These are phyloP conservation scores for Populus trichocarpa DNA, from an alignment of 441 rosid genomes.

Conservation along the genomic window DNA sequence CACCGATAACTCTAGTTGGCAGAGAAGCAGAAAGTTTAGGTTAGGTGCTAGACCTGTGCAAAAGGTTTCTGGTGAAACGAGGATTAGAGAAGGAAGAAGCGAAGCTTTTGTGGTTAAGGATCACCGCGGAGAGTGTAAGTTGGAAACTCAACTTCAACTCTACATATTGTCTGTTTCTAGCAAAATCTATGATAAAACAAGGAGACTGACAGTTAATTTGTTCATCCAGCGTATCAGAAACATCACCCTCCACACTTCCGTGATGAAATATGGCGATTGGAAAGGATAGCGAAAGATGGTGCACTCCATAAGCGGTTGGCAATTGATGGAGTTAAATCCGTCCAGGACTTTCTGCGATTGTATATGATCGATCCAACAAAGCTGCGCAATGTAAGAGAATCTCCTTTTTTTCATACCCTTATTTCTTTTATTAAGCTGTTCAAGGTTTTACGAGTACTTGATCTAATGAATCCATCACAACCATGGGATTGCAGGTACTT, in stretches of 20 bases:
- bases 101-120: slow-evolving; percentile 70
- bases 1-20: slow-evolving; percentile 90
- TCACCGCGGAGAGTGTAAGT: slow-evolving; percentile 80
- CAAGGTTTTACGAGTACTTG: neutral
- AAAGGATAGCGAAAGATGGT: slow-evolving; percentile 69
- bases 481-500: slow-evolving; percentile 37
- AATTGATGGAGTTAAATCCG: slow-evolving; percentile 22
- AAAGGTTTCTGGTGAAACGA: slow-evolving; percentile 27
- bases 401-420: neutral
- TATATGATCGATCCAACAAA: slow-evolving; percentile 25
- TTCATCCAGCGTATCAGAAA: slow-evolving; percentile 59
- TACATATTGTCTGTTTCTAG: neutral
- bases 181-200: neutral
- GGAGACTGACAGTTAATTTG: neutral
- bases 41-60: slow-evolving; percentile 51
- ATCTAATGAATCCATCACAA: slow-evolving; percentile 3
- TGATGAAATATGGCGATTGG: slow-evolving; percentile 81
- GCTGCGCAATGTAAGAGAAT: slow-evolving; percentile 49
- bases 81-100: slow-evolving; percentile 62
- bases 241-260: slow-evolving; percentile 60
- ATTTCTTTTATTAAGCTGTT: neutral
- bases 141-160: slow-evolving; percentile 1
- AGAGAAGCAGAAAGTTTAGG: slow-evolving; percentile 58
- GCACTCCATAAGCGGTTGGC: slow-evolving; percentile 36
- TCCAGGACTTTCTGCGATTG: slow-evolving; percentile 49